phyloP scores from a whole-genome alignment of 2,329 filamentous ascomycete genomes.

The Metarhizium rileyi region DNA sequence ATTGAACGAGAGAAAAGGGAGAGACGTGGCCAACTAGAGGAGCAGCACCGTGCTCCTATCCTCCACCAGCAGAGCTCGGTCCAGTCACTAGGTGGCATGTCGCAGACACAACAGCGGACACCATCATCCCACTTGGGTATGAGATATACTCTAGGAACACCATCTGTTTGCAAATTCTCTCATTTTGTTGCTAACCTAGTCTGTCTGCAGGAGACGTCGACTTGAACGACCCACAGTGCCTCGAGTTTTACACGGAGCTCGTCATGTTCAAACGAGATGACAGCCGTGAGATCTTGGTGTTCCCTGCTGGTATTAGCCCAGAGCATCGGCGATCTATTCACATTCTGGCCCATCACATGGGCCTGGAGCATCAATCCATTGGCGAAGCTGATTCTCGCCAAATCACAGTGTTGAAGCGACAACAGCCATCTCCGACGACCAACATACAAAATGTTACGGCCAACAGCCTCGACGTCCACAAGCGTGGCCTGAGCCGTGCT shows the following conservation, averaged over 20 bases:
- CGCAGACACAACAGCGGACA: constrained; percentile 46
- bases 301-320: constrained; percentile 70
- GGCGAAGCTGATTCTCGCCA: constrained; percentile 81
- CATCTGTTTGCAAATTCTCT: not conserved
- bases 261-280: constrained; percentile 79
- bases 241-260: constrained; percentile 84
- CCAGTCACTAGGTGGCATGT: constrained; percentile 62
- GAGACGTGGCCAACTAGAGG: constrained; percentile 88
- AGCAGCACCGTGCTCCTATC: constrained; percentile 76
- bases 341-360: constrained; percentile 91
- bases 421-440: constrained; percentile 40
- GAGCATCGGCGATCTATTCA: constrained; percentile 84
- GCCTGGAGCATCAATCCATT: constrained; percentile 80
- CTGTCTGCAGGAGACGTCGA: constrained; percentile 55
- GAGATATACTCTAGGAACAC: not conserved
- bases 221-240: constrained; percentile 79
- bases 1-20: constrained; percentile 97
- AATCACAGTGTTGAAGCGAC: constrained; percentile 75
- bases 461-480: constrained; percentile 64
- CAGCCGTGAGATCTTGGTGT: constrained; percentile 69
- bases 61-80: constrained; percentile 81
- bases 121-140: constrained; percentile 35
- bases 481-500: constrained; percentile 79
- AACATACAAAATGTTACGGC: constrained; percentile 49
- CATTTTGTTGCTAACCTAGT: not conserved